phyloP scores from a whole-genome alignment of 1,139 yeast species.

The Insectozyma bohioensis region DNA sequence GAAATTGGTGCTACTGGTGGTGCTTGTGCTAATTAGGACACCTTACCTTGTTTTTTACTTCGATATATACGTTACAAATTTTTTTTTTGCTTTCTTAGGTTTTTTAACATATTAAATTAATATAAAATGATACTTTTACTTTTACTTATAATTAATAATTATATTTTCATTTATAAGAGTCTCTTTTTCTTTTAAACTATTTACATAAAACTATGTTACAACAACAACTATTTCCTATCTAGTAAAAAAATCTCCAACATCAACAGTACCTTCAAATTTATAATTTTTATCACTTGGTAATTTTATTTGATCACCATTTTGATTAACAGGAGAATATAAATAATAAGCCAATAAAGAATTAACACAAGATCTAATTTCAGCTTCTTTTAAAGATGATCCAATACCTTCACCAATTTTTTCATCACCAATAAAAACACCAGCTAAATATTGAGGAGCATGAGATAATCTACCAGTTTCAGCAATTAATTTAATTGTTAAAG shows the following conservation, averaged over 20 bases:
- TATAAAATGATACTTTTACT: no score
- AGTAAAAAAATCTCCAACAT: slow-evolving; percentile 57
- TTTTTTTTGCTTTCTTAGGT: no score
- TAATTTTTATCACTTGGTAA: slow-evolving; percentile 61
- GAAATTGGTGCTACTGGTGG: slow-evolving; percentile 13
- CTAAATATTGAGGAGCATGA: slow-evolving; percentile 81
- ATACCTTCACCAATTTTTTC: slow-evolving; percentile 92
- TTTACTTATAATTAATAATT: no score
- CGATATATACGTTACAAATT: no score
- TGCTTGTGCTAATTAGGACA: slow-evolving; percentile 15
- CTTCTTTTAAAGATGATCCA: slow-evolving; percentile 89
- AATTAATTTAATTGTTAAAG: slow-evolving; percentile 71
- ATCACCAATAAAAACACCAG: slow-evolving; percentile 85
- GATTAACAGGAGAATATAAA: slow-evolving; percentile 74
- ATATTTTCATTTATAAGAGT: no score
- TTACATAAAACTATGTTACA: no score
- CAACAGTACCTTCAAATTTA: slow-evolving; percentile 48
- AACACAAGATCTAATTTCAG: slow-evolving; percentile 88
- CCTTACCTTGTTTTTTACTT: no score
- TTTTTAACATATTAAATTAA: no score
- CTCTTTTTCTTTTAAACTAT: no score
- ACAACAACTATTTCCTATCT: no score
- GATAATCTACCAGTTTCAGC: slow-evolving; percentile 94
- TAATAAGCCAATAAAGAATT: slow-evolving; percentile 91
- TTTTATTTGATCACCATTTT: slow-evolving; percentile 38